These are phyloP conservation scores for Colletotrichum tabaci DNA, from an alignment of 2,329 filamentous ascomycete species.

Conservation along the genomic window DNA sequence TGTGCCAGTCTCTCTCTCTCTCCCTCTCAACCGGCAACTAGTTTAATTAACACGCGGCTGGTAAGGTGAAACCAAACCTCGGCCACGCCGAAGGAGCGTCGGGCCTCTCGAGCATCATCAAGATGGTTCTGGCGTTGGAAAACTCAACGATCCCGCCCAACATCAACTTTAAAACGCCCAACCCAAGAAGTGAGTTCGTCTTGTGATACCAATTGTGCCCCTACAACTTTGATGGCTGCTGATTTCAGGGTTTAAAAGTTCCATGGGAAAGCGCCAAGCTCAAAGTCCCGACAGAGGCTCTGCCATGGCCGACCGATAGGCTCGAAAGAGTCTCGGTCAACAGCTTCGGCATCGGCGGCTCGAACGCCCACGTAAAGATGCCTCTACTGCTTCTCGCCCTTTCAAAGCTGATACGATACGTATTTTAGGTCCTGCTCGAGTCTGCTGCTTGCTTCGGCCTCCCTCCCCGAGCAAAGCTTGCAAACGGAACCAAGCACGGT, in stretches of 20 bases:
- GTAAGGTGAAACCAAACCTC: conserved; percentile 55
- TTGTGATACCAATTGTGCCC: fast-evolving
- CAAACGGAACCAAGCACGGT: not conserved
- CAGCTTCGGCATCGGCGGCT: conserved; percentile 54
- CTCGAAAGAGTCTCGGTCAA: conserved; percentile 49
- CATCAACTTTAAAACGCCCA: conserved; percentile 53
- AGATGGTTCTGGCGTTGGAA: conserved; percentile 59
- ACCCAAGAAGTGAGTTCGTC: conserved; percentile 44
- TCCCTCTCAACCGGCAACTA: too few species aligned
- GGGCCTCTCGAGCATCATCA: conserved; percentile 60
- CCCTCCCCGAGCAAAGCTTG: not conserved
- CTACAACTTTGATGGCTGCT: conserved; percentile 23
- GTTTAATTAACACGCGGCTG: too few species aligned
- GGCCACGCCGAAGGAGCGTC: conserved; percentile 62
- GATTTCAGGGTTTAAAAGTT: not conserved
- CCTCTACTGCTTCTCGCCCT: too few species aligned
- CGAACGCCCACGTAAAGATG: conserved; percentile 52
- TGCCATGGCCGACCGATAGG: conserved; percentile 50
- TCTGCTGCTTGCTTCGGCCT: conserved; percentile 27
- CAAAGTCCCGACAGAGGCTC: conserved; percentile 49
- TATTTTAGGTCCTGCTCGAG: conserved; percentile 26
- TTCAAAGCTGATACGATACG: not conserved
- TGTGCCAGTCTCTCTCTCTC: too few species aligned
- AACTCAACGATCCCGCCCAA: conserved; percentile 56
- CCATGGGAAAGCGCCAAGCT: conserved; percentile 47